Evolutionary conservation across 805 yeast genomes (phyloP), one percentile per base, ranked within the genome.

Genomic region (Saccharomycopsis babjevae): DNA sequence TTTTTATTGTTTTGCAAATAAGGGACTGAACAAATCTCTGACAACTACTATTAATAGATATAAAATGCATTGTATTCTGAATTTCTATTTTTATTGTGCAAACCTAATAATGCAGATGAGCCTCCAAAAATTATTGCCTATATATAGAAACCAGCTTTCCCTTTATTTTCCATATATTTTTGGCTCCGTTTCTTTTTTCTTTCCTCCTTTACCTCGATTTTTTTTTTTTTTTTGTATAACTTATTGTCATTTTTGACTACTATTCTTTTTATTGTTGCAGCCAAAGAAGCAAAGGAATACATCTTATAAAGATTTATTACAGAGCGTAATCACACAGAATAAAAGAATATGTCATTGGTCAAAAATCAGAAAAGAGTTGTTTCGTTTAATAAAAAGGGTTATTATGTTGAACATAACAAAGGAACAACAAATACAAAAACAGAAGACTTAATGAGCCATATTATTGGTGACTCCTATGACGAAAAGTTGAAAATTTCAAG

Each of bases 381-480:
- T 25, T 54, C 57, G 2, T 25, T 54, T 42, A 60, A 57, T 8
- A 38, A 34, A 30, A 60, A 60, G 16, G 62, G 64, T 15, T 61
- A 61, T 43, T 61, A 61, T 43, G 62, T 61, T 10, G 61, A 57
- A 8, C 28, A 40, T 7, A 42, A 46, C 28, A 42, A 54, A n/a
- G 30, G 2, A n/a, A 58, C 54, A 43, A 22, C 11, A 54, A 57
- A 56, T 15, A 55, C 59, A 20, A 59, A 60, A 43, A 56, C 58
- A 36, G 60, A 62, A 13, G 59, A 54, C 10, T 40, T 62, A 11
- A 43, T 60, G 25, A 40, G 63, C 10, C 63, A 62, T 25, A 60
- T 62, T 34, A 18, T 62, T 13, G 65, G 65, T n/a, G 65, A 62
- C 15, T 61, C 58, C 40, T 54, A 61, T 30, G 63, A 58, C 20